Evolutionary conservation across 2,329 filamentous ascomycete genomes (phyloP), one percentile per base, ranked within the genome.

Genomic region (Dactylellina leptospora): DNA sequence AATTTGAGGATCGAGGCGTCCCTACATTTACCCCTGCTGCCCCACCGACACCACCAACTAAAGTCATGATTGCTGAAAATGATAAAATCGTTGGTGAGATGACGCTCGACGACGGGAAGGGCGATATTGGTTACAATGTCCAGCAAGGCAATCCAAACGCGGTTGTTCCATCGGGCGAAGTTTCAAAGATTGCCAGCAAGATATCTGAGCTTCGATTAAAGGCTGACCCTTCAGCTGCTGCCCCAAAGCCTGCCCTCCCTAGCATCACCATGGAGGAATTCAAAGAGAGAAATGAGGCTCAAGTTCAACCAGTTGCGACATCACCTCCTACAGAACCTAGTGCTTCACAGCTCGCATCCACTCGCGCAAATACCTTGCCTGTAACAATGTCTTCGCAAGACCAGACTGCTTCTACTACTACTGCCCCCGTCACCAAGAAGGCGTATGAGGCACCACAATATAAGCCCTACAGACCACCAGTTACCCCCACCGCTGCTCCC

Each of bases 181-280:
- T 72, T 18, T 72, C 68, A 4, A 72, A 58, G 40, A 72, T 72
- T 40, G 68, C 68, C 4, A 60, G 54, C 38, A 72, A 54, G 25
- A 72, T 72, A 47, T 72, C 68, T n/a, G 68, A 72, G 25, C 38
- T 72, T 8, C 68, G 64, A 51, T 40, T 72, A 47, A 72, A 72
- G 9, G 68, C 68, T 13, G 68, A 72, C 16, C 68, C 68, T 27
- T 59, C 58, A 23, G 28, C 59, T 9, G 36, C 59, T 5, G 59
- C 68, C 18, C 68, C 68, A 8, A 72, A 72, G 18, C 68, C 68
- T 11, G 59, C 68, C 9, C 55, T 72, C 25, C 68, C 68, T 18
- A 42, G 16, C 1, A 64, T 72, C n/a, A 59, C 45, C 8, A 72
- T 72, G 68, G 68, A 72, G 3, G 59, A 72, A 20, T 72, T 72